Percentiles rank a stretch among this genome's conserved stretches.
phyloP scores from a whole-genome alignment of 441 rosid species.

The Lepidium campestre region DNA sequence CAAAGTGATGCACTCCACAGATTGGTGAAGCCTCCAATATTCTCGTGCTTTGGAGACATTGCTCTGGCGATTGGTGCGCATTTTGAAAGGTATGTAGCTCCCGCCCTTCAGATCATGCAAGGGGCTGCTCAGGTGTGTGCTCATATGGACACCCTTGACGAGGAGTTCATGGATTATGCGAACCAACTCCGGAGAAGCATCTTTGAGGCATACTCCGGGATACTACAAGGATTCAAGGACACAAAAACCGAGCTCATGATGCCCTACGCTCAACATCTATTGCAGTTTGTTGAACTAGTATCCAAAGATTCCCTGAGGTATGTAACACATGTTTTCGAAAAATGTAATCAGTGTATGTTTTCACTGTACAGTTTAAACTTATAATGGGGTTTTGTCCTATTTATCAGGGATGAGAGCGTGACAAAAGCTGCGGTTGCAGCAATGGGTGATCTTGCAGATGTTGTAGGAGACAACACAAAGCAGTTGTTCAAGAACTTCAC shows the following conservation, averaged over 20 bases:
- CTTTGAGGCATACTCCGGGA: constrained; percentile 90
- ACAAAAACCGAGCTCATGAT: constrained; percentile 72
- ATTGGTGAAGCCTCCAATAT: constrained; percentile 89
- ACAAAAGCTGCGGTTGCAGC: constrained; percentile 91
- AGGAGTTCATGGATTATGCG: constrained; percentile 76
- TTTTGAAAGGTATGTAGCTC: constrained; percentile 63
- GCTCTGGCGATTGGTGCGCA: constrained; percentile 87
- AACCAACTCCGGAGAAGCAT: constrained; percentile 83
- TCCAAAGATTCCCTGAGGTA: constrained; percentile 70
- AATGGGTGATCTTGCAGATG: constrained; percentile 92
- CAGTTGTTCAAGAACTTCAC: constrained; percentile 52
- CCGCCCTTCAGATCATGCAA: constrained; percentile 66
- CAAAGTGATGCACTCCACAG: constrained; percentile 76
- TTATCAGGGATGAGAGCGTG: constrained; percentile 71
- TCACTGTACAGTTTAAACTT: not conserved
- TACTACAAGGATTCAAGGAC: constrained; percentile 86
- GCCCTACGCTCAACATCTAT: constrained; percentile 78
- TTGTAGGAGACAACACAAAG: constrained; percentile 71
- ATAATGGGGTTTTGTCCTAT: not conserved
- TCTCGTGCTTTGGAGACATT: constrained; percentile 89
- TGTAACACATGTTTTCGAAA: not conserved
- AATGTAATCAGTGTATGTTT: not conserved
- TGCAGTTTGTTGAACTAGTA: constrained; percentile 75
- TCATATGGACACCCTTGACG: constrained; percentile 62
- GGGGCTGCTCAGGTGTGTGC: constrained; percentile 75